These are phyloP conservation scores for Solanum bulbocastanum DNA, from an alignment of 257 asterid species.

Conservation along the genomic window DNA sequence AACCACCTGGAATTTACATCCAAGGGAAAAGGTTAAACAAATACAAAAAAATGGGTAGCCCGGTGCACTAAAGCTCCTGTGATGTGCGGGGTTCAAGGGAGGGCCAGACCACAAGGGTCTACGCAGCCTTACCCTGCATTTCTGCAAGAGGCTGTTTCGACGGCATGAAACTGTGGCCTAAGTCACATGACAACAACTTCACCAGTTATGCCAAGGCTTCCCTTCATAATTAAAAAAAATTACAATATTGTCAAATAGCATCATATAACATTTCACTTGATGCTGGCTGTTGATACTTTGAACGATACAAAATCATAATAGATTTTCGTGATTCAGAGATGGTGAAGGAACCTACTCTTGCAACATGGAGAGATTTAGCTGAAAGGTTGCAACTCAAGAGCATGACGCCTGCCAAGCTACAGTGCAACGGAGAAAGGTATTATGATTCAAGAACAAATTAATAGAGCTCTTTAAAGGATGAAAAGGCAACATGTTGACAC, in stretches of 20 bases:
- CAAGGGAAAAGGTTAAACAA: background rate
- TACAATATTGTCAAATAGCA: background rate
- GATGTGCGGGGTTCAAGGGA: background rate
- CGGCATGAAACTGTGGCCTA: background rate
- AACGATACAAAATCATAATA: background rate
- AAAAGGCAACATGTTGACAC: background rate
- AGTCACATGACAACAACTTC: background rate
- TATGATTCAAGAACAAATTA: background rate
- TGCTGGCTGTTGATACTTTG: background rate
- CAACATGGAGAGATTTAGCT: constrained; percentile 36
- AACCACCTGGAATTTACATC: constrained; percentile 41
- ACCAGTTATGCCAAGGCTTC: background rate
- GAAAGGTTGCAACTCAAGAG: constrained; percentile 53
- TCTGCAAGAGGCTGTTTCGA: background rate
- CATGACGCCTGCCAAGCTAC: constrained; percentile 70
- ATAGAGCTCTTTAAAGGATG: background rate
- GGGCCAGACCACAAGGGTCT: background rate
- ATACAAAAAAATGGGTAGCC: background rate
- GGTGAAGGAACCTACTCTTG: constrained; percentile 36
- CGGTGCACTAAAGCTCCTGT: background rate
- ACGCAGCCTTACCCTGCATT: background rate
- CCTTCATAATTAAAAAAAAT: background rate
- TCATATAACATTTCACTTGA: background rate
- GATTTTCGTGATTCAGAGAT: background rate
- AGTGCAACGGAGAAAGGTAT: background rate